Evolutionary conservation across 2,329 filamentous ascomycete species (phyloP).

Genomic region (Diplocarpon mali): DNA sequence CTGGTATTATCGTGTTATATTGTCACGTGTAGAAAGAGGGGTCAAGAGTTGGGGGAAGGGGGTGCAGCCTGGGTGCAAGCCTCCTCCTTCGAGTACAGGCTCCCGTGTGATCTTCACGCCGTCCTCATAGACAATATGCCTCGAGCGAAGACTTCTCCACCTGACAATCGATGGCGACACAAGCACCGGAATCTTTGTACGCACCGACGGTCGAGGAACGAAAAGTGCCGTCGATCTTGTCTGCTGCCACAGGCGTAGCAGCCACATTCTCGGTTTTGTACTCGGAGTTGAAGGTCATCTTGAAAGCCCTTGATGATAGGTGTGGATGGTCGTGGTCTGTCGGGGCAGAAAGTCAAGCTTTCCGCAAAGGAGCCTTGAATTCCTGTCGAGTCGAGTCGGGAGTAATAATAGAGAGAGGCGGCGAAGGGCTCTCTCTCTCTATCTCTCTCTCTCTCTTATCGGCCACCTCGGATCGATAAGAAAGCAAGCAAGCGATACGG

Average conservation of each 20-base stretch:
- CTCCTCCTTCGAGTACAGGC: too few species aligned
- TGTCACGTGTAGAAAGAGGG: constrained; percentile 5
- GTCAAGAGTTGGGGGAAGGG: background rate
- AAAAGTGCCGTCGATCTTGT: constrained; percentile 50
- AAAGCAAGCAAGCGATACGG: too few species aligned
- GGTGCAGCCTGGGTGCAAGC: background rate
- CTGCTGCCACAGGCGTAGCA: constrained; percentile 37
- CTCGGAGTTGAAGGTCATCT: constrained; percentile 31
- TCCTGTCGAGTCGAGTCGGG: too few species aligned
- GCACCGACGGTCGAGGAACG: constrained; percentile 50
- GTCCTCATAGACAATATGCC: too few species aligned
- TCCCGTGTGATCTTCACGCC: too few species aligned
- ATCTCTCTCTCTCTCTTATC: too few species aligned
- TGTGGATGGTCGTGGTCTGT: too few species aligned
- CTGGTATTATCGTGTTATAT: constrained; percentile 6
- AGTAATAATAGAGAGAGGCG: too few species aligned
- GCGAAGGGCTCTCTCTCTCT: too few species aligned
- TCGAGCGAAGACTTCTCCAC: background rate
- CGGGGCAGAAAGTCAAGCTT: too few species aligned
- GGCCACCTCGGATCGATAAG: too few species aligned
- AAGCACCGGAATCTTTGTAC: constrained; percentile 19
- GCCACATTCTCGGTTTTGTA: constrained; percentile 47
- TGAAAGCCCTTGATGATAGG: constrained; percentile 1
- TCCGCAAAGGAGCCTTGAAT: too few species aligned
- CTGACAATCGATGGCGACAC: background rate